These are phyloP conservation scores for Citrus mangshanensis DNA, from an alignment of 345 rosid genomes.

Conservation along the genomic window DNA sequence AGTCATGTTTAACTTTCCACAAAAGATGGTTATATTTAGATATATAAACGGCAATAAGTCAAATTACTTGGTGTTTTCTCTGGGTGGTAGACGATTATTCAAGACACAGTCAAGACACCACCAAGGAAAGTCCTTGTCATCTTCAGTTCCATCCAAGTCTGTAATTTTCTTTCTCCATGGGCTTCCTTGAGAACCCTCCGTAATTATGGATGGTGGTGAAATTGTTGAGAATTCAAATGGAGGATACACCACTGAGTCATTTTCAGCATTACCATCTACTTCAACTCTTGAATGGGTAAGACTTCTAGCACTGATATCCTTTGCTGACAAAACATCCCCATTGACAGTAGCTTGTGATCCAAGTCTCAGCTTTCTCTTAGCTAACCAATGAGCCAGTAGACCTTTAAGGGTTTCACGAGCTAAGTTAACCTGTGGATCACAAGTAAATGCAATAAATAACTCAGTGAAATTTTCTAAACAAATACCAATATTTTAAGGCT, in stretches of 20 bases:
- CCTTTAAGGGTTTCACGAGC: conserved; percentile 99
- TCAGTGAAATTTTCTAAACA: background rate
- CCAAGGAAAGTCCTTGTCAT: conserved; percentile 92
- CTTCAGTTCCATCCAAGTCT: conserved; percentile 86
- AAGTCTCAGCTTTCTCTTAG: conserved; percentile 73
- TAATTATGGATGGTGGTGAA: conserved; percentile 88
- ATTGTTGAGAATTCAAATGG: conserved; percentile 82
- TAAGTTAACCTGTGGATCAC: conserved; percentile 71
- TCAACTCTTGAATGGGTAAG: conserved; percentile 59
- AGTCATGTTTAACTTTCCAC: background rate
- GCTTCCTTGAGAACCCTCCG: conserved; percentile 98
- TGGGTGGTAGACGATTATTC: conserved; percentile 85
- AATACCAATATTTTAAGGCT: background rate
- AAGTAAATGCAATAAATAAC: conserved; percentile 13
- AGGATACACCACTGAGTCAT: conserved; percentile 81
- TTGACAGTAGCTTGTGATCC: conserved; percentile 64
- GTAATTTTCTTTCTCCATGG: conserved; percentile 96
- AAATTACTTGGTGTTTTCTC: conserved; percentile 86
- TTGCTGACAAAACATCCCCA: conserved; percentile 67
- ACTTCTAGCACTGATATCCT: conserved; percentile 58
- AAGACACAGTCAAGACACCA: conserved; percentile 94
- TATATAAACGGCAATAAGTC: conserved; percentile 8
- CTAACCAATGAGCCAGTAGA: conserved; percentile 81
- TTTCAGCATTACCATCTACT: conserved; percentile 65
- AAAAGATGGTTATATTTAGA: background rate